phyloP scores from a whole-genome alignment of 371 early-diverging fungal species.

The Batrachochytrium dendrobatidis region DNA sequence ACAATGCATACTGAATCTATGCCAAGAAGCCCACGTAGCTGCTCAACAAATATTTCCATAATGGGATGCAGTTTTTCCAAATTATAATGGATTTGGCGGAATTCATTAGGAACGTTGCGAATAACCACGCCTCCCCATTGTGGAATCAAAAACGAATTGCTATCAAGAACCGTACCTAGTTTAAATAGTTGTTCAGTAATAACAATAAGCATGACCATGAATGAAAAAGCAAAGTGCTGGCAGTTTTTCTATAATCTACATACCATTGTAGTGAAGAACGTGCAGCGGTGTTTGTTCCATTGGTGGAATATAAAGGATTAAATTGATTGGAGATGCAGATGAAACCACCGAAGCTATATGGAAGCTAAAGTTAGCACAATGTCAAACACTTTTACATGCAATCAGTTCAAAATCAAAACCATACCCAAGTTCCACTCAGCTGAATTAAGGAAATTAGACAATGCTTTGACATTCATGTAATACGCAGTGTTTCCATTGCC shows the following conservation, averaged over 20 bases:
- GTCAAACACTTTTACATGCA: neutral
- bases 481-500: constrained; percentile 32
- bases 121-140: constrained; percentile 90
- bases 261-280: constrained; percentile 51
- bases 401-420: neutral
- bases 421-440: constrained; percentile 85
- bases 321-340: constrained; percentile 71
- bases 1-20: constrained; percentile 30
- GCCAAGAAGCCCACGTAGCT: constrained; percentile 75
- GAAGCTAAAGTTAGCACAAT: neutral
- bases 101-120: constrained; percentile 43
- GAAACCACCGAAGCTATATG: constrained; percentile 72
- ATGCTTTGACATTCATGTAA: constrained; percentile 48
- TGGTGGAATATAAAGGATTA: constrained; percentile 77
- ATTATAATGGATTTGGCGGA: constrained; percentile 7
- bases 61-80: constrained; percentile 54
- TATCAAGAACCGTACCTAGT: constrained; percentile 23
- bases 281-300: constrained; percentile 57
- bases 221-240: neutral
- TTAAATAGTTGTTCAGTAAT: neutral
- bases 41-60: constrained; percentile 69
- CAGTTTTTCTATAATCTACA: neutral
- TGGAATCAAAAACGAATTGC: constrained; percentile 81
- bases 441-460: constrained; percentile 78
- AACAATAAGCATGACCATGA: neutral